Evolutionary conservation across 1,284 basidiomycete genomes (phyloP), one percentile per base, ranked within the genome.

Genomic region (Tilletia indica): DNA sequence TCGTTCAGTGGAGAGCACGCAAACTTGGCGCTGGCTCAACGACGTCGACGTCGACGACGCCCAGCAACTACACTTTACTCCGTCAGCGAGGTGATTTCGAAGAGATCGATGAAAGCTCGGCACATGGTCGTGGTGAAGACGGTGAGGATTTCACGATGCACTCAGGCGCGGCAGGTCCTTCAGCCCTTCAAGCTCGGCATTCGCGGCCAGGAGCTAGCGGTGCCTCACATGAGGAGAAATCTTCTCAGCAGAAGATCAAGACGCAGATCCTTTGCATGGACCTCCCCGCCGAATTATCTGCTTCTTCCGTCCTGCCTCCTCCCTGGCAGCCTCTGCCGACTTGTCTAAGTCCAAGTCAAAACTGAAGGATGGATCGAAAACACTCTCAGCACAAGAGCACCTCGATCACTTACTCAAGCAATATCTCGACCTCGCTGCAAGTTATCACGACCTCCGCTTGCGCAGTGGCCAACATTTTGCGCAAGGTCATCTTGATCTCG

Each of bases 391-490:
- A 9, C 42, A 45, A 11, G 61, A 38, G 61, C 5, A 58, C 21
- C 25, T 54, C 4, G 69, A 70, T 34, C 48, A 47, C 16, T 42
- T 70, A 11, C 48, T 72, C 19, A 21, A 25, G 3, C 39, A 36
- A n/a, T 72, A 72, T 45, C 66, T 72, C 58, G 25, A 36, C 16
- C 25, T 67, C 19, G 31, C 69, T 5, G 71, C 70, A 34, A 69
- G 34, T 21, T 72, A 72, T 54, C n/a, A 64, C 47, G 61, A 12
- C 39, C 31, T 64, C 5, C 69, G 68, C n/a, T 19, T 16, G 3
- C 31, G 36, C 6, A 34, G 11, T 14, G 61, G 34, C 16, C 12
- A 38, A 49, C n/a, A 25, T 14, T 34, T 25, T 31, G 36, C 58
- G 19, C 48, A 42, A 36, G 47, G 49, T 21, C 48, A 63, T 34